These are phyloP conservation scores for Neurospora tetraspora DNA, from an alignment of 495 filamentous ascomycete genomes.

Conservation along the genomic window DNA sequence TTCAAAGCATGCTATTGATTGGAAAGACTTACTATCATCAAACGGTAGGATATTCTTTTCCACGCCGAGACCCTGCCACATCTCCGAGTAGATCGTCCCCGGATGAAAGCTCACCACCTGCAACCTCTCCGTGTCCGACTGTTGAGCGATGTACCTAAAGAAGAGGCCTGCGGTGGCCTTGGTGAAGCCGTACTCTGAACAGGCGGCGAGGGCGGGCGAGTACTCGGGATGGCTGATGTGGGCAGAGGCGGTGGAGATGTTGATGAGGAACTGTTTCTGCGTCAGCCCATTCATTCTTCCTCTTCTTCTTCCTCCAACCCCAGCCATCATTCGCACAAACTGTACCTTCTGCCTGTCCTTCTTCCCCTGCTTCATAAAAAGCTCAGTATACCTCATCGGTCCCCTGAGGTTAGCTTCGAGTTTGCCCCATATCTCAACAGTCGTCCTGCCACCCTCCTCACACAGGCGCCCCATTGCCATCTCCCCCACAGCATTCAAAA, in stretches of 20 bases:
- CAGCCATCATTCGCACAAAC: not conserved
- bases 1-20: not conserved
- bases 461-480: not conserved
- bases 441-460: not conserved
- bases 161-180: conserved; percentile 30
- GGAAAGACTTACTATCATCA: conserved; percentile 27
- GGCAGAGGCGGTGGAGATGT: conserved; percentile 24
- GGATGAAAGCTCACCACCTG: conserved; percentile 38
- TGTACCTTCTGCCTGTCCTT: not conserved
- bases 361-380: conserved; percentile 20
- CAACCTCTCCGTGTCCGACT: conserved; percentile 19
- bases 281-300: not conserved
- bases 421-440: conserved; percentile 16
- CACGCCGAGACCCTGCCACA: conserved; percentile 10
- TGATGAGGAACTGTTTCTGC: conserved; percentile 22
- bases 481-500: conserved; percentile 25
- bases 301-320: not conserved
- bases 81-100: conserved; percentile 26
- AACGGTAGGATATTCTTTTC: conserved; percentile 11
- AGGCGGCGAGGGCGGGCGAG: not conserved
- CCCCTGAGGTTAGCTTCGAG: conserved; percentile 27
- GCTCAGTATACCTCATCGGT: conserved; percentile 24
- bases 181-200: conserved; percentile 22
- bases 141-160: conserved; percentile 27
- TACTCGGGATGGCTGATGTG: conserved; percentile 12